Conservation (phyloP, 345 rosid species). For the Mercurialis annua region DNA sequence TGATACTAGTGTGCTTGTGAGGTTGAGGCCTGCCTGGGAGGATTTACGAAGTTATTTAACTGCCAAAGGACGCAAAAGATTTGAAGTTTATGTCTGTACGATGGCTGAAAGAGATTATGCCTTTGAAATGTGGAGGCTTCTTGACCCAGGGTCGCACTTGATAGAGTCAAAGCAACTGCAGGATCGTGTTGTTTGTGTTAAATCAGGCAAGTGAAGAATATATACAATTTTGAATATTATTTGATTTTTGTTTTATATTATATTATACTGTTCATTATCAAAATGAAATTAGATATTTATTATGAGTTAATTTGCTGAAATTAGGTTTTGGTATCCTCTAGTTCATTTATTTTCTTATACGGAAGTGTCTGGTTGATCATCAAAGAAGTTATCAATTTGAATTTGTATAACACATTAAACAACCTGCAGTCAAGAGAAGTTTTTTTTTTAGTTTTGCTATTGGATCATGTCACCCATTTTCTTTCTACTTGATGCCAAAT, state of each 20-base stretch:
- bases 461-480: not conserved
- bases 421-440: not conserved
- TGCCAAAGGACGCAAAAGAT: conserved; percentile 91
- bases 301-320: not conserved
- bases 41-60: conserved; percentile 87
- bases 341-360: conserved; percentile 8
- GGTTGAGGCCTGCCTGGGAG: conserved; percentile 98
- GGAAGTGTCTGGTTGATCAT: not conserved
- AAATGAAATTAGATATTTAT: not conserved
- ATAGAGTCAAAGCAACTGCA: conserved; percentile 69
- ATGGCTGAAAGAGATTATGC: conserved; percentile 99
- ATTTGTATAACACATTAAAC: not conserved
- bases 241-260: conserved; percentile 9
- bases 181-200: conserved; percentile 89
- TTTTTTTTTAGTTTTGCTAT: not conserved
- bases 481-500: conserved; percentile 1
- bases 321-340: not conserved
- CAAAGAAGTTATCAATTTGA: not conserved
- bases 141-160: conserved; percentile 82
- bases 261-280: not conserved
- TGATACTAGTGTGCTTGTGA: conserved; percentile 99
- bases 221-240: not conserved
- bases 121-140: conserved; percentile 99
- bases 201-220: conserved; percentile 56
- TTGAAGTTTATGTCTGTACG: conserved; percentile 98